Base-by-base conservation (phyloP, 805 yeast genomes). In the Candida sakaeoensis region DNA sequence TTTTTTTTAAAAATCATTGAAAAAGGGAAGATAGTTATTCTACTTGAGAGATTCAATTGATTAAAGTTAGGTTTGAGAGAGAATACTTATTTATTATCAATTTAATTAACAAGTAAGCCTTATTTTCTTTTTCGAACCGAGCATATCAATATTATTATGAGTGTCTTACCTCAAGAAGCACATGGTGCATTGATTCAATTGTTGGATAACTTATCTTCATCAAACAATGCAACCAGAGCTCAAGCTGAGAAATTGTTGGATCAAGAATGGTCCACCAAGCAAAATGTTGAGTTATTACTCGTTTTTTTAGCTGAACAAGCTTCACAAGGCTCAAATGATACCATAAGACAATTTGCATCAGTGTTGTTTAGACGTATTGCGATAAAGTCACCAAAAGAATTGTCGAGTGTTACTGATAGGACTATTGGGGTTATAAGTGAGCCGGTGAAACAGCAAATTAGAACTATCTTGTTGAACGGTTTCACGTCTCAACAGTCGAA, bases 331-430 rank as follows among this genome's bases (percentile, higher is more conserved):
- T 64, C 70, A n/a, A 74, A 74, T 47, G 80, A 80, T 34, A 68
- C 75, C n/a, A 61, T 75, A 5, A 69, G 77, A 43, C 78, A 91
- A 0, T 81, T 89, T 53, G 72, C 93, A 12, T 95, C 97, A 2
- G 96, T 93, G 21, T 64, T 93, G 43, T 87, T 93, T 60, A 76
- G 99, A 59, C 79, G 96, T 54, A 75, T 88, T 48, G 89, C 96
- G 6, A 75, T 83, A 42, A 80, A 81, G 53, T 76, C 88, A 4
- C 95, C 96, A 5, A 80, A 81, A 46, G 75, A 74, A 25, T 70
- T 75, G 45, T 75, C 72, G 27, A 72, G 78, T 18, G 82, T 85
- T 33, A 77, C 86, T 16, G 86, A 86, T 33, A 77, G 95, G 54
- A 83, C 90, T 35, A 74, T 89, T 37, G 95, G 91, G 23, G 76